phyloP scores from a whole-genome alignment of 495 filamentous ascomycete species.

The Terfezia claveryi region DNA sequence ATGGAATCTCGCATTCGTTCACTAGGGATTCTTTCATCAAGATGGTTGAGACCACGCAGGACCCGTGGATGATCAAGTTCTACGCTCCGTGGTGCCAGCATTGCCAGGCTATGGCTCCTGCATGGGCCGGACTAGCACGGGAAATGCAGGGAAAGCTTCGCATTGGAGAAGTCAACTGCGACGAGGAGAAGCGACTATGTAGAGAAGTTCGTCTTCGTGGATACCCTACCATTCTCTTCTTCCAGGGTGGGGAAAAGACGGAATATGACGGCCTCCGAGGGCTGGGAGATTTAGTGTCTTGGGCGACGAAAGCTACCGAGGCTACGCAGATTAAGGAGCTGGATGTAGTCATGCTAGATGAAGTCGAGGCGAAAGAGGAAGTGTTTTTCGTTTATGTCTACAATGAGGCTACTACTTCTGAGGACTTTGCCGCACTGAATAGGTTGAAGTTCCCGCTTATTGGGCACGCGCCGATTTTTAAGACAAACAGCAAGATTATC shows the following conservation, averaged over 20 bases:
- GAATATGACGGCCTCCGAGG: slow-evolving; percentile 88
- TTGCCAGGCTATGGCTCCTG: slow-evolving; percentile 77
- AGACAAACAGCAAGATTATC: slow-evolving; percentile 52
- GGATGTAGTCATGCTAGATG: slow-evolving; percentile 50
- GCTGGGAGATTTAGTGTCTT: slow-evolving; percentile 69
- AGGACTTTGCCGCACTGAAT: slow-evolving; percentile 79
- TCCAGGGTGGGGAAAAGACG: slow-evolving; percentile 72
- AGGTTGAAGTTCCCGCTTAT: slow-evolving; percentile 66
- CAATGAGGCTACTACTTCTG: slow-evolving; percentile 73
- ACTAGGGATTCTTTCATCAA: slow-evolving; percentile 71
- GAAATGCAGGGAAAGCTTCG: slow-evolving; percentile 75
- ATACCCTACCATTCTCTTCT: slow-evolving; percentile 82
- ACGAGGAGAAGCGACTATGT: slow-evolving; percentile 60
- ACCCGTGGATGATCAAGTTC: slow-evolving; percentile 97
- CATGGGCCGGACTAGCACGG: slow-evolving; percentile 71
- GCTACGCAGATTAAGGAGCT: slow-evolving; percentile 51
- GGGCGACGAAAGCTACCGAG: slow-evolving; percentile 65
- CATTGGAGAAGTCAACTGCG: slow-evolving; percentile 91
- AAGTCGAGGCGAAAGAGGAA: slow-evolving; percentile 51
- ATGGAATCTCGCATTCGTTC: slow-evolving; percentile 48
- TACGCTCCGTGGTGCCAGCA: slow-evolving; percentile 95
- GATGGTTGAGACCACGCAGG: slow-evolving; percentile 61
- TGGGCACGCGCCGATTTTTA: slow-evolving; percentile 77
- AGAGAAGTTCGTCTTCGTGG: slow-evolving; percentile 59
- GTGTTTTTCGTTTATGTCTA: slow-evolving; percentile 96